Conservation (phyloP, 2,329 filamentous ascomycete species). For the Arthrobotrys sphaeroides region DNA sequence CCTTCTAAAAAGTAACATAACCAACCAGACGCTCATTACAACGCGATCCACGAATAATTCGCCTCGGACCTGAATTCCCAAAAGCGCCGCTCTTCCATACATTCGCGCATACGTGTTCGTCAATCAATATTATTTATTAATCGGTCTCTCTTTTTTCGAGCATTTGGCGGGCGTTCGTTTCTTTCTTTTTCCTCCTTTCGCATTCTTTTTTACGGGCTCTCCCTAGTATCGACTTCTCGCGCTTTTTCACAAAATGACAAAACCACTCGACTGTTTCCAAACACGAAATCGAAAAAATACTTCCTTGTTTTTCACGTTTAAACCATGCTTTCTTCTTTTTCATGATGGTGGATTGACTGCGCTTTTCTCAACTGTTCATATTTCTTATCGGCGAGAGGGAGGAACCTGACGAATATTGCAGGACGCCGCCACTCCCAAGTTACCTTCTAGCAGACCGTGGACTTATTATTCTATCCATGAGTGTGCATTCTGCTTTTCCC, state of each 20-base stretch:
- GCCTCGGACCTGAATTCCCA: not conserved
- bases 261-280: not conserved
- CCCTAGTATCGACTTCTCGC: conserved; percentile 4
- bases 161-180: conserved; percentile 54
- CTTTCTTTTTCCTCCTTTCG: not conserved
- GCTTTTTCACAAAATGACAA: not conserved
- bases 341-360: conserved; percentile 13
- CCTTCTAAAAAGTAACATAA: not conserved
- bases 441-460: conserved; percentile 1
- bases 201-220: not conserved
- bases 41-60: not conserved
- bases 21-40: not conserved
- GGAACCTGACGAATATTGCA: conserved; percentile 42
- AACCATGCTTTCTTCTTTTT: not conserved
- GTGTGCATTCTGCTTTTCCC: conserved; percentile 4
- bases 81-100: not conserved
- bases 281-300: conserved; percentile 35
- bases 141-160: conserved; percentile 20
- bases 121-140: conserved; percentile 29
- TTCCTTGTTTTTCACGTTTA: conserved; percentile 2
- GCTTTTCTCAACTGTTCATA: conserved; percentile 7
- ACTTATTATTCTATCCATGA: not conserved
- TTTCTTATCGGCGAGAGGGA: not conserved
- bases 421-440: conserved; percentile 6
- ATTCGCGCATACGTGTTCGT: conserved; percentile 5